These are phyloP conservation scores for Bipolaris zeicola DNA, from an alignment of 2,329 filamentous ascomycete species.

Conservation along the genomic window DNA sequence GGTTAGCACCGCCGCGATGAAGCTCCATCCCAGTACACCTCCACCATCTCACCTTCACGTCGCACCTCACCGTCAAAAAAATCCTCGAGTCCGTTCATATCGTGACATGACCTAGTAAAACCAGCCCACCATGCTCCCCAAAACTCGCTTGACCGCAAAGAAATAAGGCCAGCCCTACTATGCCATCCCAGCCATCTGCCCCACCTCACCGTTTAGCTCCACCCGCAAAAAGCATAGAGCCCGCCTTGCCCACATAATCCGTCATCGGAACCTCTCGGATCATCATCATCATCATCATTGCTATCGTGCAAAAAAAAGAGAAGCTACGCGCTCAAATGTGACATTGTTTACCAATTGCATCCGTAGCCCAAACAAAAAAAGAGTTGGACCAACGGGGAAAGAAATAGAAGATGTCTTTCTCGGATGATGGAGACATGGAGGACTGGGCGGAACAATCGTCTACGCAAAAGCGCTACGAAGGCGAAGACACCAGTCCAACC, in stretches of 20 bases:
- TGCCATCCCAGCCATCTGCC: not conserved
- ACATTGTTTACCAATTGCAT: not conserved
- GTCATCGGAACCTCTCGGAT: slow-evolving; percentile 5
- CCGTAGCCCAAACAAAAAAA: not conserved
- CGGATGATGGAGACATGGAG: slow-evolving; percentile 2
- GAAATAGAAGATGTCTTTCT: slow-evolving; percentile 18
- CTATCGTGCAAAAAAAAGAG: not conserved
- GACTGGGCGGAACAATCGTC: slow-evolving; percentile 6
- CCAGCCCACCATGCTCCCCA: not conserved
- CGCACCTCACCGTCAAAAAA: not conserved
- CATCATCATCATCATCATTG: not conserved
- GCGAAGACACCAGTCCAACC: slow-evolving; percentile 68
- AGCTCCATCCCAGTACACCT: too few relatives aligned
- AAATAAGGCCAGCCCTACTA: not conserved
- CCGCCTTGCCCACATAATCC: not conserved
- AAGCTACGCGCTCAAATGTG: not conserved
- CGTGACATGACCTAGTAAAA: not conserved
- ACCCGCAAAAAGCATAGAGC: slow-evolving; percentile 3
- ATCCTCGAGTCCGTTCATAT: not conserved
- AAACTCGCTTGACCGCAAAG: not conserved
- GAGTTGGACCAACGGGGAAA: not conserved
- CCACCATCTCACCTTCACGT: not conserved
- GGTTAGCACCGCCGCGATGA: too few relatives aligned
- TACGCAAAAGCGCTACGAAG: slow-evolving; percentile 25
- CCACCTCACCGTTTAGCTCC: not conserved